These are phyloP conservation scores for Paramyrothecium roridum DNA, from an alignment of 2,329 filamentous ascomycete genomes.

Conservation along the genomic window DNA sequence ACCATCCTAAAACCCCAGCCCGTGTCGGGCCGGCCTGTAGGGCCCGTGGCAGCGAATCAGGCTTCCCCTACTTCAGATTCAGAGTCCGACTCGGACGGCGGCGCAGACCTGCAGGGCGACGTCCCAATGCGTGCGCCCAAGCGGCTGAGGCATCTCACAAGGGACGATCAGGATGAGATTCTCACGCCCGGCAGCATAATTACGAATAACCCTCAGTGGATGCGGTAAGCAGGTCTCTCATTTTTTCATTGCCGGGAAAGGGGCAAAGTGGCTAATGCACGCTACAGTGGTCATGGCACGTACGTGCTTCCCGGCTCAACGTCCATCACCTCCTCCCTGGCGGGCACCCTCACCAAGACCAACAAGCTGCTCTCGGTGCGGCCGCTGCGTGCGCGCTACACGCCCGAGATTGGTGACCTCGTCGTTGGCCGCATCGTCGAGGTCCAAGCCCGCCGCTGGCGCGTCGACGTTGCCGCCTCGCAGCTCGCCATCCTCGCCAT, in stretches of 20 bases:
- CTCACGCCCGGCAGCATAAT: slow-evolving; percentile 88
- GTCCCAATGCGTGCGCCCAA: slow-evolving; percentile 41
- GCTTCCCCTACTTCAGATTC: slow-evolving; percentile 30
- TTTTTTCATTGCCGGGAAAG: neutral
- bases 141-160: slow-evolving; percentile 26
- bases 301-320: slow-evolving; percentile 62
- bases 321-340: slow-evolving; percentile 83
- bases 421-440: slow-evolving; percentile 92
- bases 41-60: slow-evolving; percentile 11
- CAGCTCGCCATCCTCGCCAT: slow-evolving; percentile 83
- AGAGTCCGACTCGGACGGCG: slow-evolving; percentile 42
- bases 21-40: slow-evolving; percentile 18
- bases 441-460: slow-evolving; percentile 92
- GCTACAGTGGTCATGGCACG: slow-evolving; percentile 80
- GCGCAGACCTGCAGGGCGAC: slow-evolving; percentile 42
- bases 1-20: slow-evolving; percentile 42
- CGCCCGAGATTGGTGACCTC: slow-evolving; percentile 92
- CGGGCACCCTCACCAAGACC: slow-evolving; percentile 85
- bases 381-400: slow-evolving; percentile 88
- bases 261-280: slow-evolving; percentile 1
- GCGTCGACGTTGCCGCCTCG: slow-evolving; percentile 86
- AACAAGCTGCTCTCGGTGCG: slow-evolving; percentile 95
- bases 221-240: slow-evolving; percentile 55
- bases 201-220: slow-evolving; percentile 93
- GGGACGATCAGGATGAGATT: slow-evolving; percentile 44